These are phyloP conservation scores for Gyrodon lividus DNA, from an alignment of 768 basidiomycete species.

Conservation along the genomic window DNA sequence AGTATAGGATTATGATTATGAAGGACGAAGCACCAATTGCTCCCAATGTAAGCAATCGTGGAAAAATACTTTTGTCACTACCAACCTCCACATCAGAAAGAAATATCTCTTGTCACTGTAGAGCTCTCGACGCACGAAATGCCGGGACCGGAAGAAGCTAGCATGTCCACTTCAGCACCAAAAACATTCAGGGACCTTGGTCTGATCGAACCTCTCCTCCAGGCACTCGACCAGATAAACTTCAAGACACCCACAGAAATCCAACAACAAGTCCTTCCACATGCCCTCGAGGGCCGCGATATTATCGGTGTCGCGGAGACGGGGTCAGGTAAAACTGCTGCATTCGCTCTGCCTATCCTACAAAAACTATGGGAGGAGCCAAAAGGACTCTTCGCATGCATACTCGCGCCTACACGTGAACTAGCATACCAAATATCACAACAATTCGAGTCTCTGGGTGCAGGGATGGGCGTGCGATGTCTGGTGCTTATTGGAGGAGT, in stretches of 20 bases:
- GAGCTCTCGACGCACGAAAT: constrained; percentile 33
- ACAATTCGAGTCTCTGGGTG: constrained; percentile 89
- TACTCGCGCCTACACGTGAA: constrained; percentile 97
- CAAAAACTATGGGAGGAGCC: constrained; percentile 98
- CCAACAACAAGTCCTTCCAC: constrained; percentile 80
- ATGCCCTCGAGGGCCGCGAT: constrained; percentile 87
- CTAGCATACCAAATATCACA: constrained; percentile 98
- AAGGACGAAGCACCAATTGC: neutral
- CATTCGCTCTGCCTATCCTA: constrained; percentile 93
- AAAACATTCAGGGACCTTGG: constrained; percentile 80
- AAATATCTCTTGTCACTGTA: neutral
- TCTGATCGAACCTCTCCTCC: constrained; percentile 84
- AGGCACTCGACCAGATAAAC: constrained; percentile 76
- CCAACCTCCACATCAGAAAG: neutral
- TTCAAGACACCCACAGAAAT: constrained; percentile 91
- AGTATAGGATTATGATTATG: neutral
- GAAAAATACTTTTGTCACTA: constrained; percentile 2
- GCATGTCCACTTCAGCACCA: constrained; percentile 38
- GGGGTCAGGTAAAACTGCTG: constrained; percentile 96
- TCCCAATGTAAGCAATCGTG: neutral
- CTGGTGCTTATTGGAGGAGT: constrained; percentile 94
- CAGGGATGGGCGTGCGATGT: constrained; percentile 89
- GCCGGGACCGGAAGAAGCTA: constrained; percentile 66
- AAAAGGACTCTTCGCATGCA: constrained; percentile 87
- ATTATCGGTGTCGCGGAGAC: constrained; percentile 99